Evolutionary conservation across 2,329 filamentous ascomycete species (phyloP), one percentile per base, ranked within the genome.

Genomic region (Dactylella cylindrospora): DNA sequence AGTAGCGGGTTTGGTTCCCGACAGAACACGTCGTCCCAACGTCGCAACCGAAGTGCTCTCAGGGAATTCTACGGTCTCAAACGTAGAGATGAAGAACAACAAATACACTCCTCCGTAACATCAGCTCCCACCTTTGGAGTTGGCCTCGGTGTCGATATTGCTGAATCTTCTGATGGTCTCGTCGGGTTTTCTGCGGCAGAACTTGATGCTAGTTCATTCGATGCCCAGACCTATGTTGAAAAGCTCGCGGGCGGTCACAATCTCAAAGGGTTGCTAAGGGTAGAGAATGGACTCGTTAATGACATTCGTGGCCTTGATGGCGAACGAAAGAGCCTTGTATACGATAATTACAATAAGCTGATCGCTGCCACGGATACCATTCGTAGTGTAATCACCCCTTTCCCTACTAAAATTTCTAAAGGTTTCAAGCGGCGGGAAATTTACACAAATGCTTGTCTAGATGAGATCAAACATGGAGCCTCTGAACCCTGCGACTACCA

Each of bases 361-460:
- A 96, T 98, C 67, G 82, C 85, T n/a, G 93, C 93, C 1, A 96
- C 94, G 8, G 91, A 95, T 73, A 97, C 91, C 2, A 98, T 98
- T 70, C 81, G 87, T 43, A 89, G 88, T 75, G 81, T 82, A 67
- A 17, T 72, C 17, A 22, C 19, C n/a, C 22, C 23, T 23, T 22
- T 32, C 3, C 38, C 25, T 38, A 22, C 32, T 15, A n/a, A 26
- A 8, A 13, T 19, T 13, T 19, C 33, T 43, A 28, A 17, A n/a
- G 15, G 8, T 22, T 49, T 9, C 38, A 9, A 13, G 8, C 19
- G 7, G 19, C 7, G 8, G 29, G 10, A 12, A 29, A 23, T 7
- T 12, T 25, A 8, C 23, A 26, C 31, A 20, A 33, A 3, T 22
- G 15, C 12, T 23, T 29, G 10, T 23, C 10, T 64, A 83, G 77